These are phyloP conservation scores for Hibiscus trionum DNA, from an alignment of 345 rosid genomes.

Conservation along the genomic window DNA sequence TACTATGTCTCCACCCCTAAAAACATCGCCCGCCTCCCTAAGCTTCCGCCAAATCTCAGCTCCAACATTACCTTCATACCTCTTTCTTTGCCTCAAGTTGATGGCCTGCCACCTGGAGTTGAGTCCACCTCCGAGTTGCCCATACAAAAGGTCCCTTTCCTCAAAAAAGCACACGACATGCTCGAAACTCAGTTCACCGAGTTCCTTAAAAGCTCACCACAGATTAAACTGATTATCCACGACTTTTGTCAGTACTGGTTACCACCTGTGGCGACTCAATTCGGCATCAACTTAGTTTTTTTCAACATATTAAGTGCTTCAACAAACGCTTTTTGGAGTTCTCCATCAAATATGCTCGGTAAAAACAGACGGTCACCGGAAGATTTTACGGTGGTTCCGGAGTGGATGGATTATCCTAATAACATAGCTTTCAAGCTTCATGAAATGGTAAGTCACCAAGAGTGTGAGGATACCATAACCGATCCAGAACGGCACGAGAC, in stretches of 20 bases:
- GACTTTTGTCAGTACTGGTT: not conserved
- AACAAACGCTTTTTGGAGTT: not conserved
- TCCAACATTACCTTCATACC: not conserved
- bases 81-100: not conserved
- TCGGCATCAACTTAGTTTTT: not conserved
- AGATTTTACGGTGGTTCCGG: not conserved
- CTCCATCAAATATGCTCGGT: not conserved
- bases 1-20: not conserved
- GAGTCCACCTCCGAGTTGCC: constrained; percentile 4
- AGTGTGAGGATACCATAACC: not conserved
- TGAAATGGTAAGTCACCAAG: not conserved
- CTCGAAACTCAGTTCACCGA: not conserved
- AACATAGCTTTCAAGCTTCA: constrained; percentile 1
- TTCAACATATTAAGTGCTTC: not conserved
- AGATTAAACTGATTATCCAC: not conserved
- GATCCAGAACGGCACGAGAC: not conserved
- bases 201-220: not conserved
- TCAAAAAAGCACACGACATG: not conserved
- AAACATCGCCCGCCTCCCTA: not conserved
- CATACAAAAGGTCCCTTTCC: not conserved
- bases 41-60: not conserved
- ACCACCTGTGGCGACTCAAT: not conserved
- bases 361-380: not conserved
- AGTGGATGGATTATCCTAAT: not conserved
- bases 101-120: not conserved